Evolutionary conservation across 805 yeast species (phyloP).

Genomic region (Naumovozyma baii): DNA sequence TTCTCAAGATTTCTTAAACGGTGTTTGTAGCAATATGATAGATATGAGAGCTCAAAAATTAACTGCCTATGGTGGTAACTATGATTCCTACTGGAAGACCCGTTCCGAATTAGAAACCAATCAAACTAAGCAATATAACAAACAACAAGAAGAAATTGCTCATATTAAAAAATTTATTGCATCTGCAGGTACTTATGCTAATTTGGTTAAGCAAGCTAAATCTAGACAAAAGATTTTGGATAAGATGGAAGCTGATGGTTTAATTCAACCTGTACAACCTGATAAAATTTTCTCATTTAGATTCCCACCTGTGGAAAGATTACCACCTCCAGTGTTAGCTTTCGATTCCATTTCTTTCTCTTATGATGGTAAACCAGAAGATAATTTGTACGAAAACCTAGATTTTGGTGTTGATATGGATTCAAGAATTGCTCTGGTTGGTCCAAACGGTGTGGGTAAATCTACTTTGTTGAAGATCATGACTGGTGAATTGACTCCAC

Average conservation of each 20-base stretch:
- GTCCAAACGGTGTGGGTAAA: constrained; percentile 99
- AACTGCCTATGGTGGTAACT: constrained; percentile 89
- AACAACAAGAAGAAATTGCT: constrained; percentile 97
- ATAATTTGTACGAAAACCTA: constrained; percentile 80
- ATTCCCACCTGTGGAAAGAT: constrained; percentile 90
- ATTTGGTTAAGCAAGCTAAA: constrained; percentile 96
- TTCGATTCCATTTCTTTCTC: constrained; percentile 92
- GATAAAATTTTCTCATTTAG: constrained; percentile 91
- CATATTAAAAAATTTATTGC: constrained; percentile 99
- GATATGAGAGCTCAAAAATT: constrained; percentile 86
- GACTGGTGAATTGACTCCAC: constrained; percentile 90
- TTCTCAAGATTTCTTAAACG: constrained; percentile 98
- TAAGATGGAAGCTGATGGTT: constrained; percentile 99
- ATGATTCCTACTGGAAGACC: constrained; percentile 93
- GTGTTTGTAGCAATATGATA: constrained; percentile 96
- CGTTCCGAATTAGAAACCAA: constrained; percentile 88
- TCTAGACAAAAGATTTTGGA: constrained; percentile 98
- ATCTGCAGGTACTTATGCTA: constrained; percentile 98
- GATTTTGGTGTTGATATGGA: constrained; percentile 99
- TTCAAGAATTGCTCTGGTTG: constrained; percentile 93
- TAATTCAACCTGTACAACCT: constrained; percentile 81
- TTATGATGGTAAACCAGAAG: constrained; percentile 72
- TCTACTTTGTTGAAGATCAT: constrained; percentile 90
- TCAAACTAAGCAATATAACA: constrained; percentile 93
- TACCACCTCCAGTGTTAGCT: constrained; percentile 97